Percentiles rank a stretch among this genome's conserved stretches.
Evolutionary conservation across 2,329 filamentous ascomycete genomes (phyloP).

Genomic region (Chaetothyriales sp.): DNA sequence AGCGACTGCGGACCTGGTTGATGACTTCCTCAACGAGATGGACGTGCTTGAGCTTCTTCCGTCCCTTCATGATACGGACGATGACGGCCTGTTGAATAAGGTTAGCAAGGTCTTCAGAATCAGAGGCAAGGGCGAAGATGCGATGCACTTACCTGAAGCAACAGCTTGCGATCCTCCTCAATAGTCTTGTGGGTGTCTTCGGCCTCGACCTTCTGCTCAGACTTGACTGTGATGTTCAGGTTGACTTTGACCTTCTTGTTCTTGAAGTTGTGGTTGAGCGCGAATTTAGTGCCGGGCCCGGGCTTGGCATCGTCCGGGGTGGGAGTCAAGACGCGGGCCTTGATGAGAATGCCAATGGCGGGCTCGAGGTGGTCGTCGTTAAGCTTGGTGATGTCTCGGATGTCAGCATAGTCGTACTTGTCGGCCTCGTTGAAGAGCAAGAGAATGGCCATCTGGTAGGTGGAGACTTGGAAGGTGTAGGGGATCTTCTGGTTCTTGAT

Average conservation of each 20-base stretch:
- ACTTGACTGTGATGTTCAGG: conserved; percentile 85
- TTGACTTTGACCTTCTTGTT: conserved; percentile 98
- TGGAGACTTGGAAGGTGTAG: conserved; percentile 93
- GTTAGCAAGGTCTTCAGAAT: conserved; percentile 8
- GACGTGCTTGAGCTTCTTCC: conserved; percentile 96
- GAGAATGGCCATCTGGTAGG: conserved; percentile 94
- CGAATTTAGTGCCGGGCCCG: conserved; percentile 63
- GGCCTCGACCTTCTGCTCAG: conserved; percentile 89
- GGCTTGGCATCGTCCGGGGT: conserved; percentile 61
- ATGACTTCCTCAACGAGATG: conserved; percentile 92
- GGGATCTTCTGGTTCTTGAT: conserved; percentile 79
- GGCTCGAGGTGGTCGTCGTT: conserved; percentile 74
- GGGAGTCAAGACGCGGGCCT: conserved; percentile 75
- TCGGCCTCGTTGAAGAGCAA: conserved; percentile 90
- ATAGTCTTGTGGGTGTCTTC: conserved; percentile 99
- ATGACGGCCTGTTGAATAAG: conserved; percentile 63
- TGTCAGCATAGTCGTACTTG: conserved; percentile 73
- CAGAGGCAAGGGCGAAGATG: conserved; percentile 19
- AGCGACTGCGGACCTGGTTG: conserved; percentile 82
- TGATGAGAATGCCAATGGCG: conserved; percentile 71
- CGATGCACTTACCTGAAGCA: conserved; percentile 66
- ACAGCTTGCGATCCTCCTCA: conserved; percentile 89
- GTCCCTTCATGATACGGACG: conserved; percentile 98
- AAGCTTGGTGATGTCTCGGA: conserved; percentile 66
- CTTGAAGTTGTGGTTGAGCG: conserved; percentile 89